Conservation (phyloP, 2,329 filamentous ascomycete species). For the Aspergillus aculeatus region DNA sequence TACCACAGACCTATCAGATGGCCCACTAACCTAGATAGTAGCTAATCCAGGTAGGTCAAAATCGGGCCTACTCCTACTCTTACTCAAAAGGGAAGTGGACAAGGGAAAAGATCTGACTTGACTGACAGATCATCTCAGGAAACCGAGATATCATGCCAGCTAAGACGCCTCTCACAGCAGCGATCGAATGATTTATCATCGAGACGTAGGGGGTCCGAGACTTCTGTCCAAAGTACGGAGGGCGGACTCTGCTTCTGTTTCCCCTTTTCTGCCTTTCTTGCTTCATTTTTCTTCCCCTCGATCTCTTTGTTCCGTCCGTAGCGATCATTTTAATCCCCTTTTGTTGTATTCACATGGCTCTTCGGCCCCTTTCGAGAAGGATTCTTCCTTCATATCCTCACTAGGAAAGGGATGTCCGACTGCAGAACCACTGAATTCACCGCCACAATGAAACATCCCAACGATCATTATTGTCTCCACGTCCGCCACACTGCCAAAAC, state of each 20-base stretch:
- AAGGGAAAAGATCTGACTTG: neutral
- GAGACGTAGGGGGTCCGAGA: no score
- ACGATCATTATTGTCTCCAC: neutral
- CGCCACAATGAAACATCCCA: neutral
- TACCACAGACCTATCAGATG: neutral
- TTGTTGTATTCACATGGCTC: no score
- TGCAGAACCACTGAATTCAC: neutral
- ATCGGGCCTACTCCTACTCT: neutral
- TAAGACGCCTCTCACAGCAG: constrained; percentile 4
- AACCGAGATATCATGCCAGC: constrained; percentile 7
- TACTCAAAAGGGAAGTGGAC: neutral
- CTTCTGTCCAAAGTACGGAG: neutral
- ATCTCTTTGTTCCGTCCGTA: neutral
- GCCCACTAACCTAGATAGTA: neutral
- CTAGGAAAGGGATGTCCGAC: neutral
- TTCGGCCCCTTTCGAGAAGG: no score
- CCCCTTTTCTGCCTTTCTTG: neutral
- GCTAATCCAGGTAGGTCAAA: neutral
- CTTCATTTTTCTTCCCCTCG: neutral
- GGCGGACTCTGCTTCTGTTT: neutral
- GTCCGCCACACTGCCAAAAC: neutral
- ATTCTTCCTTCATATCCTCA: neutral
- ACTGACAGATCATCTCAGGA: constrained; percentile 2
- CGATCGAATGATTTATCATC: neutral
- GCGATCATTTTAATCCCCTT: neutral